Conservation (phyloP, 495 filamentous ascomycete species). For the Aspergillus biplanus region DNA sequence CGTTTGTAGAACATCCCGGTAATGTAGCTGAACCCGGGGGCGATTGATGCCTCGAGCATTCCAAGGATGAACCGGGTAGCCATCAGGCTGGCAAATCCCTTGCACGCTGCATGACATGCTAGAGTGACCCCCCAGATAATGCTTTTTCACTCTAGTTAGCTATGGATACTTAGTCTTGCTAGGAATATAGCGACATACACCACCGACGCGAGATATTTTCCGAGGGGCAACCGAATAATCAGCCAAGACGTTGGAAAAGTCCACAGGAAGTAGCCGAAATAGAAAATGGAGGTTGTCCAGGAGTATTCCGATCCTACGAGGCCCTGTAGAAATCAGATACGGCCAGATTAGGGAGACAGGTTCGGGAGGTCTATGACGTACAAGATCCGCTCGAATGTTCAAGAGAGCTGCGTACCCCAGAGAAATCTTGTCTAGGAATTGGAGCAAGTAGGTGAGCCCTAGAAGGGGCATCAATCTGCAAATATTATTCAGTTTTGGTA, state of each 20-base stretch:
- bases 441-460: slow-evolving; percentile 19
- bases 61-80: slow-evolving; percentile 57
- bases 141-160: not conserved
- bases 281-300: slow-evolving; percentile 53
- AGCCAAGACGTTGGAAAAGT: slow-evolving; percentile 56
- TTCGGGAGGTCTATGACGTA: not conserved
- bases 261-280: slow-evolving; percentile 53
- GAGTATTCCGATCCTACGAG: slow-evolving; percentile 50
- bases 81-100: slow-evolving; percentile 51
- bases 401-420: slow-evolving; percentile 17
- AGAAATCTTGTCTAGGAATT: slow-evolving; percentile 19
- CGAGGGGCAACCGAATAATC: slow-evolving; percentile 55
- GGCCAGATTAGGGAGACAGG: not conserved
- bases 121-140: slow-evolving; percentile 36
- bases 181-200: slow-evolving; percentile 15
- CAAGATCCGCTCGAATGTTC: slow-evolving; percentile 11
- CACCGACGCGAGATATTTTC: slow-evolving; percentile 47
- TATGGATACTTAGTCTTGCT: not conserved
- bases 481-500: not conserved
- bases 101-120: slow-evolving; percentile 51
- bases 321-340: slow-evolving; percentile 16
- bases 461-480: slow-evolving; percentile 16
- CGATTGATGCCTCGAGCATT: slow-evolving; percentile 57
- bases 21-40: slow-evolving; percentile 62
- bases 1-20: slow-evolving; percentile 59